Evolutionary conservation across 108 stramenopile genomes (phyloP).

Genomic region (Nitzschia palea): DNA sequence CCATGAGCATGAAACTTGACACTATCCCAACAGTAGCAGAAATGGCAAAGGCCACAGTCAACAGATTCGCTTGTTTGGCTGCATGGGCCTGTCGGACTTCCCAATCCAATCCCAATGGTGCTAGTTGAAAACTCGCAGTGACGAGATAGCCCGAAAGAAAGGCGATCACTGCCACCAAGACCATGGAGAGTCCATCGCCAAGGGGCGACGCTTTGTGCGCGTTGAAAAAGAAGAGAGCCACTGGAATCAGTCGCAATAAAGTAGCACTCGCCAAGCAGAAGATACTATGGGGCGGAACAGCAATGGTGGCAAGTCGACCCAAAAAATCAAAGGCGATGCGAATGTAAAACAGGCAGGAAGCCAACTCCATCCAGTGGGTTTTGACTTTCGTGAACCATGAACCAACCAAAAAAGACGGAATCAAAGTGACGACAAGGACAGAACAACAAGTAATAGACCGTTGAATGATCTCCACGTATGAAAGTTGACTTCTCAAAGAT

Average conservation of each 20-base stretch:
- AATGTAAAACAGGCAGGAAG: slow-evolving; percentile 43
- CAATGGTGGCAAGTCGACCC: slow-evolving; percentile 35
- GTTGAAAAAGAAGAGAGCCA: slow-evolving; percentile 39
- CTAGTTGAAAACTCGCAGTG: slow-evolving; percentile 40
- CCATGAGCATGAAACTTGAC: slow-evolving; percentile 20
- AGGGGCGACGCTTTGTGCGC: not conserved
- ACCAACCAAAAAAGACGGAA: slow-evolving; percentile 43
- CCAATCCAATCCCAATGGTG: slow-evolving; percentile 24
- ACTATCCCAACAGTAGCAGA: slow-evolving; percentile 20
- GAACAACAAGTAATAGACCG: slow-evolving; percentile 12
- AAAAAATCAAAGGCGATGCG: slow-evolving; percentile 35
- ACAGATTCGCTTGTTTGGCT: slow-evolving; percentile 27
- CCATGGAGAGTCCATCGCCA: slow-evolving; percentile 25
- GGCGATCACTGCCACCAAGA: slow-evolving; percentile 30
- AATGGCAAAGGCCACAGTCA: slow-evolving; percentile 31
- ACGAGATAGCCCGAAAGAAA: slow-evolving; percentile 51
- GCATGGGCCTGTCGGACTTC: slow-evolving; percentile 8
- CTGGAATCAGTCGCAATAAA: slow-evolving; percentile 19
- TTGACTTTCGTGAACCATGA: slow-evolving; percentile 46
- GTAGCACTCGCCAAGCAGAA: not conserved
- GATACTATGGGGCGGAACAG: slow-evolving; percentile 9
- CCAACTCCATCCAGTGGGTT: slow-evolving; percentile 30
- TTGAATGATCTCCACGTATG: slow-evolving; percentile 19
- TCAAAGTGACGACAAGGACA: slow-evolving; percentile 28
- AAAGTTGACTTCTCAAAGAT: slow-evolving; percentile 5